A percentile compares a stretch with the other conserved stretches of the same genome.
phyloP scores from a whole-genome alignment of 2,329 filamentous ascomycete genomes.

The Aspergillus brasiliensis region DNA sequence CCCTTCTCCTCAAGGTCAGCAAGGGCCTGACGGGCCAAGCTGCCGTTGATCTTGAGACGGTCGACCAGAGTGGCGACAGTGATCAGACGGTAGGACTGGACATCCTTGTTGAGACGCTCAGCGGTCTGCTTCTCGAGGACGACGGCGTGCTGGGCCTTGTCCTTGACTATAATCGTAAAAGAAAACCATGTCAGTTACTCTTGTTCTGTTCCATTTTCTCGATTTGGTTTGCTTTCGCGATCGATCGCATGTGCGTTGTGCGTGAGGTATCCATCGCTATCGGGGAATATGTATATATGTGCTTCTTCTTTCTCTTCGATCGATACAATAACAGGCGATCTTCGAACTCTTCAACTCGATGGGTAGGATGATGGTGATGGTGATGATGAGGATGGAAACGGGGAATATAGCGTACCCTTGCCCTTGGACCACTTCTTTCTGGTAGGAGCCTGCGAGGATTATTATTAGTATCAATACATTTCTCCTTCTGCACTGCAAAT shows the following conservation, averaged over 20 bases:
- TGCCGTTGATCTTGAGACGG: constrained; percentile 99
- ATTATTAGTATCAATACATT: constrained; percentile 31
- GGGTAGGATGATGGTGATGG: constrained; percentile 4
- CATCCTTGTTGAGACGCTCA: constrained; percentile 99
- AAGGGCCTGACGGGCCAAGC: constrained; percentile 85
- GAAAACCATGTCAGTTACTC: constrained; percentile 17
- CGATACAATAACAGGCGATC: not conserved
- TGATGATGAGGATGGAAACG: constrained; percentile 12
- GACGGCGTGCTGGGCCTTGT: constrained; percentile 99
- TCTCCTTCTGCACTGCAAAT: not conserved
- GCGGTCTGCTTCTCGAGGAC: constrained; percentile 96
- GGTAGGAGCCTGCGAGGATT: constrained; percentile 56
- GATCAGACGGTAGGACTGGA: constrained; percentile 99
- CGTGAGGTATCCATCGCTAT: not conserved
- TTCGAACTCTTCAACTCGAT: constrained; percentile 14
- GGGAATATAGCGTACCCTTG: constrained; percentile 50
- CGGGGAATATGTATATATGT: not conserved
- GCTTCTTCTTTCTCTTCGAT: not conserved
- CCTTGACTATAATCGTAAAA: constrained; percentile 77
- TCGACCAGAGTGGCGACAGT: constrained; percentile 98
- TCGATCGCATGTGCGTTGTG: not conserved
- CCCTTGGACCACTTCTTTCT: constrained; percentile 62
- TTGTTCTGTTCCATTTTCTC: not conserved
- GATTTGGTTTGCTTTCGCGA: not conserved
- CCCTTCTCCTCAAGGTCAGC: constrained; percentile 96